These are phyloP conservation scores for Ceratocystis cacaofunesta DNA, from an alignment of 2,329 filamentous ascomycete species.

Conservation along the genomic window DNA sequence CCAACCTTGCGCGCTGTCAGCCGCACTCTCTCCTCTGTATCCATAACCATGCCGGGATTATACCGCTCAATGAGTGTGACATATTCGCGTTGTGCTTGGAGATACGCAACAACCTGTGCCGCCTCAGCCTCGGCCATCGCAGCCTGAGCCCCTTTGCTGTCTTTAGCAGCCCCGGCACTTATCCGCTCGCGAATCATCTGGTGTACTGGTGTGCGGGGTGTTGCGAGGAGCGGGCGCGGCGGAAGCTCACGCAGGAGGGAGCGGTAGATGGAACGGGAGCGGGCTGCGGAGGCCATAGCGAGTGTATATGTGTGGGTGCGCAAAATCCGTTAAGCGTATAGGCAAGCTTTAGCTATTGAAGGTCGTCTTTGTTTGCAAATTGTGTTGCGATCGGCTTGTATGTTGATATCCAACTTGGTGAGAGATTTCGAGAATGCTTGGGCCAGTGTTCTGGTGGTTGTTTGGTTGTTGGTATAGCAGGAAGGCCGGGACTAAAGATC, in stretches of 20 bases:
- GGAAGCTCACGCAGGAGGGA: constrained; percentile 80
- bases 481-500: no score
- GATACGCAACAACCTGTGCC: constrained; percentile 68
- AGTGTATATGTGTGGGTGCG: background rate
- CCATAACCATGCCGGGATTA: constrained; percentile 83
- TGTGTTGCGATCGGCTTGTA: no score
- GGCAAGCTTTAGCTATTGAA: no score
- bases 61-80: constrained; percentile 72
- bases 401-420: no score
- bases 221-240: constrained; percentile 42
- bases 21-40: constrained; percentile 67
- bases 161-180: constrained; percentile 23
- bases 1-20: constrained; percentile 77
- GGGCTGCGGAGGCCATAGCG: constrained; percentile 28
- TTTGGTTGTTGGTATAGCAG: no score
- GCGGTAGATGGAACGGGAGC: constrained; percentile 69
- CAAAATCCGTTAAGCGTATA: background rate
- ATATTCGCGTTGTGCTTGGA: constrained; percentile 75
- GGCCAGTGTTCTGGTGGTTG: no score
- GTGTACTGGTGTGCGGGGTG: constrained; percentile 53
- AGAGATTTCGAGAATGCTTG: no score
- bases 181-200: constrained; percentile 52
- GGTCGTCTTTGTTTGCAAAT: no score
- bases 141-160: no score
- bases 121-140: constrained; percentile 26